phyloP scores from a whole-genome alignment of 2,329 filamentous ascomycete species.

The Rutstroemia sp. region DNA sequence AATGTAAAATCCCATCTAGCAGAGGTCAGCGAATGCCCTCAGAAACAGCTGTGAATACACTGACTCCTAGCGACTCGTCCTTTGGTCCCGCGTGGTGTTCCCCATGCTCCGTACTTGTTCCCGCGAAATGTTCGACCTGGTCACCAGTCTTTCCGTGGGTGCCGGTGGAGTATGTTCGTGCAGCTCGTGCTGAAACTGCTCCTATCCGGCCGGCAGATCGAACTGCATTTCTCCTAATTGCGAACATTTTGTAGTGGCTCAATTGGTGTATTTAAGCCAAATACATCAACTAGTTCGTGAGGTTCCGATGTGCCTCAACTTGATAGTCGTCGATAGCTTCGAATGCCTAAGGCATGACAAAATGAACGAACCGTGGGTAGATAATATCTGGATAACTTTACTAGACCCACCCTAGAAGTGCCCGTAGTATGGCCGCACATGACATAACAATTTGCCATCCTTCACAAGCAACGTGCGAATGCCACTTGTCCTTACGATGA shows the following conservation, averaged over 20 bases:
- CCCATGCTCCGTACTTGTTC: conserved; percentile 16
- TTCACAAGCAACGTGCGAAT: background rate
- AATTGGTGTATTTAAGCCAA: conserved; percentile 17
- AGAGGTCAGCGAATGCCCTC: conserved; percentile 9
- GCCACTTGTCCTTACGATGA: conserved; percentile 28
- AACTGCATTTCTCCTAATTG: conserved; percentile 27
- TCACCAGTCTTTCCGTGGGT: conserved; percentile 18
- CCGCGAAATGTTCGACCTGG: conserved; percentile 17
- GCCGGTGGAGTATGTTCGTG: conserved; percentile 19
- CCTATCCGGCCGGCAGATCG: conserved; percentile 22
- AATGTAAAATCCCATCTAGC: conserved; percentile 40
- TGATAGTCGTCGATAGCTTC: background rate
- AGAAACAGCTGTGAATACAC: conserved; percentile 21
- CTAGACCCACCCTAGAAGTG: background rate
- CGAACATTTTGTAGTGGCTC: conserved; percentile 28
- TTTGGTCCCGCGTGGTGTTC: conserved; percentile 33
- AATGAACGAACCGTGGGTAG: background rate
- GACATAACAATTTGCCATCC: background rate
- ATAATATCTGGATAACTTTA: background rate
- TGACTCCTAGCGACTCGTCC: conserved; percentile 44
- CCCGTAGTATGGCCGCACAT: background rate
- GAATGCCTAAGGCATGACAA: background rate
- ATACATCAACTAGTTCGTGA: background rate
- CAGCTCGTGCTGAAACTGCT: conserved; percentile 12
- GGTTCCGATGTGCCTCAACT: background rate